Conservation (phyloP, 2,329 filamentous ascomycete species). For the Apiospora koreana region DNA sequence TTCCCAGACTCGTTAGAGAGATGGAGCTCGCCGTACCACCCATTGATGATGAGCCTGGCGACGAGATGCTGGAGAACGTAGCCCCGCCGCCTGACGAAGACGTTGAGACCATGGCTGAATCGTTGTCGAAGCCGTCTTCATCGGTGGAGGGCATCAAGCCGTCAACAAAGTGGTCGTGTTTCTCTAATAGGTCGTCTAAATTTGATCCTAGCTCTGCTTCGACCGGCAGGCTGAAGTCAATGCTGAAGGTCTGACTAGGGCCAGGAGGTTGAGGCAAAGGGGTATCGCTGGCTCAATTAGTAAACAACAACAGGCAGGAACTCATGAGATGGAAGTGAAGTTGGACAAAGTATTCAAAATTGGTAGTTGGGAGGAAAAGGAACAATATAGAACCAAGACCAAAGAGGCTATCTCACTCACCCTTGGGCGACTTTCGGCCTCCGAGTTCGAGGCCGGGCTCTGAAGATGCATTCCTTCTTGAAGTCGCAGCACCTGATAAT, state of each 20-base stretch:
- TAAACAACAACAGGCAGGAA: neutral
- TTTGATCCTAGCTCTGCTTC: conserved; percentile 38
- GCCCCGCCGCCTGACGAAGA: conserved; percentile 12
- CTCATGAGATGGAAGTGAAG: neutral
- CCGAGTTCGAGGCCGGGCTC: conserved; percentile 51
- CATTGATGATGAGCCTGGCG: conserved; percentile 26
- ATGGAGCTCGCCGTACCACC: conserved; percentile 31
- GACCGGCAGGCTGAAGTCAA: conserved; percentile 50
- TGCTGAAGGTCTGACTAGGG: conserved; percentile 52
- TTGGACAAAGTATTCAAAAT: neutral
- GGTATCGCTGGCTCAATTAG: conserved; percentile 13
- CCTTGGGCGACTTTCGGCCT: conserved; percentile 44
- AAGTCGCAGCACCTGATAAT: conserved; percentile 49
- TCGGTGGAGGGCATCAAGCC: conserved; percentile 37
- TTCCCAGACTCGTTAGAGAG: conserved; percentile 40
- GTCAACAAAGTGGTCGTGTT: conserved; percentile 45
- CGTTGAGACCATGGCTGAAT: conserved; percentile 12
- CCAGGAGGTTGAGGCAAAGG: conserved; percentile 35
- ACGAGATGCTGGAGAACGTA: conserved; percentile 29
- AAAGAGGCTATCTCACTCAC: conserved; percentile 34
- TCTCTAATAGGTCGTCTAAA: conserved; percentile 44
- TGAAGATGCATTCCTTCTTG: conserved; percentile 55
- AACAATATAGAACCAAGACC: conserved; percentile 13
- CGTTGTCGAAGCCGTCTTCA: conserved; percentile 25
- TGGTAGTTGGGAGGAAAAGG: neutral